Percentiles rank a stretch among this genome's conserved stretches.
phyloP scores from a whole-genome alignment of 148 eudicot genomes.

The Camellia lanceoleosa region DNA sequence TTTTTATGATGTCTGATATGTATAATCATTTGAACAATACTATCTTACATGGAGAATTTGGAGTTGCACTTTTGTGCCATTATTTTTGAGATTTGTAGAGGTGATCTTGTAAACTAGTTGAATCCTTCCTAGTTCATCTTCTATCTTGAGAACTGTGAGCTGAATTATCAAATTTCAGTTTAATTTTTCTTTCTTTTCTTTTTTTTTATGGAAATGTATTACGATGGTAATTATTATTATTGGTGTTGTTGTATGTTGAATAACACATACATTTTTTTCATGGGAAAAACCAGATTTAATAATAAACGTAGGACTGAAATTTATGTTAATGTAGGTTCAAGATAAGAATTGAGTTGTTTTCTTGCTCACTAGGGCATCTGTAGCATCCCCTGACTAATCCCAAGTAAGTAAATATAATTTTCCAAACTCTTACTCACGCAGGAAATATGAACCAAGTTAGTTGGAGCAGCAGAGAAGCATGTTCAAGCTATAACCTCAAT shows the following conservation, averaged over 20 bases:
- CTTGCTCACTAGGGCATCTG: too few relatives aligned
- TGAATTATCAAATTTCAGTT: neutral
- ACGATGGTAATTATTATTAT: too few relatives aligned
- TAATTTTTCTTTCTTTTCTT: too few relatives aligned
- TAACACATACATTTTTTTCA: too few relatives aligned
- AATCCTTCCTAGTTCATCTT: neutral
- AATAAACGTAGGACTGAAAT: too few relatives aligned
- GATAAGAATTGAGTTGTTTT: too few relatives aligned
- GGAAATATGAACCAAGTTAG: constrained; percentile 34
- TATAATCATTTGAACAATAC: neutral
- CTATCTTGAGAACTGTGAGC: neutral
- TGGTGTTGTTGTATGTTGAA: too few relatives aligned
- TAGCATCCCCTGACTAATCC: too few relatives aligned
- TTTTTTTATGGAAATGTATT: too few relatives aligned
- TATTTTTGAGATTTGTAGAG: neutral
- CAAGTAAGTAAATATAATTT: too few relatives aligned
- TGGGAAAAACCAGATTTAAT: too few relatives aligned
- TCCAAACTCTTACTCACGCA: constrained; percentile 31
- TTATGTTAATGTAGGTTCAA: too few relatives aligned
- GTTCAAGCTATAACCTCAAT: constrained; percentile 24
- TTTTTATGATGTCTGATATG: neutral
- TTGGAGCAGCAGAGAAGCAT: constrained; percentile 44
- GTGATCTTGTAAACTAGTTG: neutral
- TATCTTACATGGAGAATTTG: neutral
- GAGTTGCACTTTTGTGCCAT: neutral